Evolutionary conservation across 1,284 basidiomycete species (phyloP).

Genomic region (Phlebopus sp.): DNA sequence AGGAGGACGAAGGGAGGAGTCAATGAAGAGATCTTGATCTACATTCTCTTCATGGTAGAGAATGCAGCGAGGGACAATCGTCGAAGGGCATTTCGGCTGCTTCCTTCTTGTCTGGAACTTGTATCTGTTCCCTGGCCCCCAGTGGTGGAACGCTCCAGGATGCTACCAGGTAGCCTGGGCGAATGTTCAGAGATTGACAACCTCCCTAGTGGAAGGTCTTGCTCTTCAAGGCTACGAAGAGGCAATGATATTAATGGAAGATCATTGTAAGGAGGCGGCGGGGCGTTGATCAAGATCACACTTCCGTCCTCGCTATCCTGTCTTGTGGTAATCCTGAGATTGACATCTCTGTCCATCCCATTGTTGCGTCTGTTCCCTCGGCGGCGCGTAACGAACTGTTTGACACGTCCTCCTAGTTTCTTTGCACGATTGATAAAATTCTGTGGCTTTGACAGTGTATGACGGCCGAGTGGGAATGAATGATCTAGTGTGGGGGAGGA

Average conservation of each 20-base stretch:
- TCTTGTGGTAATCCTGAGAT: slow-evolving; percentile 17
- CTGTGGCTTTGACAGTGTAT: slow-evolving; percentile 12
- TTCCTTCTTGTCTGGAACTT: slow-evolving; percentile 14
- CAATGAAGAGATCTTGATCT: slow-evolving; percentile 1
- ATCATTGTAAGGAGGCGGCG: slow-evolving; percentile 24
- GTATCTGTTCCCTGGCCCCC: slow-evolving; percentile 10
- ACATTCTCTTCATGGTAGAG: slow-evolving; percentile 24
- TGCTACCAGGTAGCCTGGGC: slow-evolving; percentile 16
- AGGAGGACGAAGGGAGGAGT: not conserved
- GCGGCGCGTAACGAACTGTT: slow-evolving; percentile 21
- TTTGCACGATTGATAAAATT: slow-evolving; percentile 28
- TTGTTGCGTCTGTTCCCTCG: slow-evolving; percentile 7
- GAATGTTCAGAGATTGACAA: slow-evolving; percentile 24
- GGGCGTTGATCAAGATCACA: slow-evolving; percentile 31
- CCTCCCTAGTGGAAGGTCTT: slow-evolving; percentile 9
- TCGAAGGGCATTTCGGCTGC: slow-evolving; percentile 23
- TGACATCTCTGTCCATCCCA: slow-evolving; percentile 22
- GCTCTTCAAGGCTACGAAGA: slow-evolving; percentile 3
- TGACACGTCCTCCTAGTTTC: slow-evolving; percentile 26
- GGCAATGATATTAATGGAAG: slow-evolving; percentile 6
- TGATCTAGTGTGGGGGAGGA: slow-evolving; percentile 6
- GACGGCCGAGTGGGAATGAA: slow-evolving; percentile 1
- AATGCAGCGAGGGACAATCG: slow-evolving; percentile 28
- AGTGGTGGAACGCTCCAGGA: slow-evolving; percentile 12
- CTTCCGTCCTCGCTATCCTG: slow-evolving; percentile 32